A percentile compares a stretch with the other conserved stretches of the same genome.
Evolutionary conservation across 1,284 basidiomycete genomes (phyloP).

Genomic region (Thelephora terrestris): DNA sequence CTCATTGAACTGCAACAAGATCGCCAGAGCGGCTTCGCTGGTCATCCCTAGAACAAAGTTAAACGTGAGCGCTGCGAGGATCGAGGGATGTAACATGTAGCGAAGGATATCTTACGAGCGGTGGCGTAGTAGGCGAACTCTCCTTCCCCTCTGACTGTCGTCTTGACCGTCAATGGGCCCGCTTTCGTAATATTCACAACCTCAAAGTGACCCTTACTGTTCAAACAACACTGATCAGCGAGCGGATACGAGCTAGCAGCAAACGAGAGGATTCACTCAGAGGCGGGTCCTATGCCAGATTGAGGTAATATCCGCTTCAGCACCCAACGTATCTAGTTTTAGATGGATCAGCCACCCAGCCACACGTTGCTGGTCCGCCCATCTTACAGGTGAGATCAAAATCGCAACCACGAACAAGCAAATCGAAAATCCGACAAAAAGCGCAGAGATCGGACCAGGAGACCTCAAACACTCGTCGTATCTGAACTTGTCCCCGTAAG

Average conservation of each 20-base stretch:
- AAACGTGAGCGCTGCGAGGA: background rate
- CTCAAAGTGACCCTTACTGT: background rate
- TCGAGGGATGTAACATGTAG: background rate
- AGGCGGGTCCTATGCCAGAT: slow-evolving; percentile 54
- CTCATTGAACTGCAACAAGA: background rate
- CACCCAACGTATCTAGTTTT: slow-evolving; percentile 44
- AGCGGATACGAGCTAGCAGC: slow-evolving; percentile 1
- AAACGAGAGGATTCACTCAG: slow-evolving; percentile 33
- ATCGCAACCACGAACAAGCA: slow-evolving; percentile 23
- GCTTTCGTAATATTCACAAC: background rate
- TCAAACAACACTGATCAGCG: slow-evolving; percentile 1
- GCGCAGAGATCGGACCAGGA: slow-evolving; percentile 31
- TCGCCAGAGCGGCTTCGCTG: background rate
- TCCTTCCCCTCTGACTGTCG: background rate
- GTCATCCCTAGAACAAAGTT: background rate
- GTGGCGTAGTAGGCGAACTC: background rate
- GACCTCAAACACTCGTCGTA: slow-evolving; percentile 65
- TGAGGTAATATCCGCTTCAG: slow-evolving; percentile 38
- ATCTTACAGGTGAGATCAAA: slow-evolving; percentile 30
- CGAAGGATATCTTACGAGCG: background rate
- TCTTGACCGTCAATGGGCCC: background rate
- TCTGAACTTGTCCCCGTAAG: slow-evolving; percentile 58
- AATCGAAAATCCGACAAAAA: slow-evolving; percentile 31
- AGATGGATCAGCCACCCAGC: background rate
- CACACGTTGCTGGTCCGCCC: background rate